Evolutionary conservation across 257 asterid species (phyloP), one percentile per base, ranked within the genome.

Genomic region (Solanum medicagineum): DNA sequence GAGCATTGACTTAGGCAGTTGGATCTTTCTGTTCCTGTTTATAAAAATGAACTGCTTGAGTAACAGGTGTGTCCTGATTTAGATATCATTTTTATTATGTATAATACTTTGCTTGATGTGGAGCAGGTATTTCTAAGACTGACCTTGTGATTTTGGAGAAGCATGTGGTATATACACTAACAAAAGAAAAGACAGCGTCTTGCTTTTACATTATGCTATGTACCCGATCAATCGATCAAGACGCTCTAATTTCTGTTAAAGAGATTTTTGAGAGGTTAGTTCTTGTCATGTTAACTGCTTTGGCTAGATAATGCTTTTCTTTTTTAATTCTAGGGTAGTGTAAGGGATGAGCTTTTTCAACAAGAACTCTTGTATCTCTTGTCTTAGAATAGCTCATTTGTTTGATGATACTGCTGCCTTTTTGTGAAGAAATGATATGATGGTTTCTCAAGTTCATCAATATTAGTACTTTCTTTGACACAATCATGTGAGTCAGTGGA

Each of bases 161-260:
- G 89, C 91, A 87, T 85, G 81, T 89, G 89, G 90, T 87, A n/a
- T 90, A 93, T 87, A 93, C 94, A 19, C 84, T 93, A 66, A 90
- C 89, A 83, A 89, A 91, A 89, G 91, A 87, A 85, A 92, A 91
- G 85, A 87, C 92, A 12, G 90, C 94, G 10, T 86, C 93, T 84
- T 92, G 81, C 81, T 92, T 93, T 89, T 93, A 89, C 84, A 90
- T 95, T 70, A 88, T 95, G 90, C 90, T 77, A 81, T 89, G 91
- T 86, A 59, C 87, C 15, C 85, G 84, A 81, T 68, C 93, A n/a
- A 49, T 88, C 87, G 63, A 84, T 65, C 69, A 29, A 36, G 81
- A 32, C 8, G 62, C 89, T 81, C 77, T 80, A 74, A 71, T 86
- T 85, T 87, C 94, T 87, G 87, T 95, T 85, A 84, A 88, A 81